These are phyloP conservation scores for Bolboschoenoplectus hybrid DNA, from an alignment of 202 grass and related monocot genomes.

Conservation along the genomic window DNA sequence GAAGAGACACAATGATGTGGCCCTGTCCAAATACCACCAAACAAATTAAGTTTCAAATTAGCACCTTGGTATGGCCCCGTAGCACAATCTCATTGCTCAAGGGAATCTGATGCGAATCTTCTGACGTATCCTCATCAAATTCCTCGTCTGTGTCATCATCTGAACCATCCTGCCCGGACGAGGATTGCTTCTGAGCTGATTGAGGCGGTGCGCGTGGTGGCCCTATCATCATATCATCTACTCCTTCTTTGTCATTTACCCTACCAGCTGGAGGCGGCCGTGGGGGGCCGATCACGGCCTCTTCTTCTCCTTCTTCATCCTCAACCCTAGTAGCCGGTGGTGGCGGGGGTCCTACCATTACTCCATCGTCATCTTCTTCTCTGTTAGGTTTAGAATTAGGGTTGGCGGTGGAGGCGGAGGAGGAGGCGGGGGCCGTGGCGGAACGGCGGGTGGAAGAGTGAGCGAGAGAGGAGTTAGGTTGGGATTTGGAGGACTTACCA, in stretches of 20 bases:
- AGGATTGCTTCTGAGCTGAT: constrained; percentile 14
- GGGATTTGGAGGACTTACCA: constrained; percentile 58
- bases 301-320: constrained; percentile 39
- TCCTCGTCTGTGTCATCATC: constrained; percentile 38
- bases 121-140: constrained; percentile 47
- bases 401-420: neutral
- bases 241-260: constrained; percentile 37
- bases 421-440: constrained; percentile 42
- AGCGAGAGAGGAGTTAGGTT: constrained; percentile 38
- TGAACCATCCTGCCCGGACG: constrained; percentile 40
- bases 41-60: neutral
- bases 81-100: constrained; percentile 91
- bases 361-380: constrained; percentile 25
- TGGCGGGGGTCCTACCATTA: constrained; percentile 44
- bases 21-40: neutral
- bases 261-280: constrained; percentile 46
- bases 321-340: constrained; percentile 1
- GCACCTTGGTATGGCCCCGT: constrained; percentile 83
- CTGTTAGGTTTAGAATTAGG: constrained; percentile 17
- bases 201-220: constrained; percentile 52
- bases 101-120: constrained; percentile 65
- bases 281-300: constrained; percentile 52
- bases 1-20: neutral
- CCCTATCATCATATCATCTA: constrained; percentile 53
- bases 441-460: constrained; percentile 83